These are phyloP conservation scores for Trichoderma koningii DNA, from an alignment of 2,329 filamentous ascomycete species.

Conservation along the genomic window DNA sequence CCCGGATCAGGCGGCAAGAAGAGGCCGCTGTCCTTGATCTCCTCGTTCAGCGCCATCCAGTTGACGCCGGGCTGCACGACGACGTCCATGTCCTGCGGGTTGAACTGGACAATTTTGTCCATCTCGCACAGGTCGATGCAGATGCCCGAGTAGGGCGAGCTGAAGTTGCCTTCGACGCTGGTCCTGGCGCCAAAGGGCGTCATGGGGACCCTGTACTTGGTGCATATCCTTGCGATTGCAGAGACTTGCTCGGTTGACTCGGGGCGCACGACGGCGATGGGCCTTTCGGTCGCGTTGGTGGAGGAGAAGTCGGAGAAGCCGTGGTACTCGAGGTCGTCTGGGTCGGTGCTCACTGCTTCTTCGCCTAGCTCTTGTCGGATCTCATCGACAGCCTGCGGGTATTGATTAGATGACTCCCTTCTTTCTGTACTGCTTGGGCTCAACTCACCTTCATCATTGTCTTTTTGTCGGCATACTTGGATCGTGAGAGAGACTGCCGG, in stretches of 20 bases:
- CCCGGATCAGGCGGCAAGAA: constrained; percentile 73
- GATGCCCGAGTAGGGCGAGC: constrained; percentile 66
- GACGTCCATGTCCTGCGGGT: constrained; percentile 70
- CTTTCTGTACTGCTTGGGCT: too few relatives aligned
- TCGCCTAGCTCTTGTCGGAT: constrained; percentile 46
- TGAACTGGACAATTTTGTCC: constrained; percentile 65
- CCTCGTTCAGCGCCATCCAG: constrained; percentile 67
- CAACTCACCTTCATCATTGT: constrained; percentile 32
- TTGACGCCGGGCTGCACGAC: constrained; percentile 69
- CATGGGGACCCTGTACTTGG: constrained; percentile 66
- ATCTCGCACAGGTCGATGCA: constrained; percentile 70
- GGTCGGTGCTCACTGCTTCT: constrained; percentile 63
- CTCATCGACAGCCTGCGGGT: constrained; percentile 30
- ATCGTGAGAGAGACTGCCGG: not conserved
- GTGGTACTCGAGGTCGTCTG: constrained; percentile 63
- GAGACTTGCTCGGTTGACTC: constrained; percentile 65
- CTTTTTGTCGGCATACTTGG: constrained; percentile 33
- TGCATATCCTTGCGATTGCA: constrained; percentile 62
- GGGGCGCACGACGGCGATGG: constrained; percentile 67
- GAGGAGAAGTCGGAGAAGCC: constrained; percentile 72
- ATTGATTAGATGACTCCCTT: too few relatives aligned
- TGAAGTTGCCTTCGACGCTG: constrained; percentile 71
- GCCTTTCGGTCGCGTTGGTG: constrained; percentile 63
- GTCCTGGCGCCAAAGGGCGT: constrained; percentile 75
- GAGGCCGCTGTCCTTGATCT: constrained; percentile 62